These are phyloP conservation scores for Xylariales sp. DNA, from an alignment of 2,329 filamentous ascomycete species.

Conservation along the genomic window DNA sequence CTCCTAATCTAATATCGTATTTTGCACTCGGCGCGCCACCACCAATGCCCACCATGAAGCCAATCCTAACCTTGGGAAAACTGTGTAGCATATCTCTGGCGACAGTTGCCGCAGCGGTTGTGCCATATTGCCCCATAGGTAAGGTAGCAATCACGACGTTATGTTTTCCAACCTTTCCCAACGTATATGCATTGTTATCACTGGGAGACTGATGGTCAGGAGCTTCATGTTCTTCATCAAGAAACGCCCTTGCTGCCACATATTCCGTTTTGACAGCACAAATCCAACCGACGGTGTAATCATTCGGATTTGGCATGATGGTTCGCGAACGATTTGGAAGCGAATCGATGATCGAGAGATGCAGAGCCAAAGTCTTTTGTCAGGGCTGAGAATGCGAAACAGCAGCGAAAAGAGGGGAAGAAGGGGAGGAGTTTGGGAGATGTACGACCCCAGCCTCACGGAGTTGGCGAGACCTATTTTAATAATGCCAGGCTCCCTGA, in stretches of 20 bases:
- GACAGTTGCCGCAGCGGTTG: constrained; percentile 17
- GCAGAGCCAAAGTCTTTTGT: too few relatives aligned
- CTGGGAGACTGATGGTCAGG: not conserved
- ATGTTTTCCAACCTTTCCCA: constrained; percentile 26
- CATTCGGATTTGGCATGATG: too few relatives aligned
- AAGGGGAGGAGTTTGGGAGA: too few relatives aligned
- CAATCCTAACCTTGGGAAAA: constrained; percentile 21
- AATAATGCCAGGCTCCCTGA: too few relatives aligned
- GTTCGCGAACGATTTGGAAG: too few relatives aligned
- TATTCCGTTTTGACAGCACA: not conserved
- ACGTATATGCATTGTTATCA: constrained; percentile 24
- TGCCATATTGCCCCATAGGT: constrained; percentile 21
- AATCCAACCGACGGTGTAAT: not conserved
- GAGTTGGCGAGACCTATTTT: too few relatives aligned
- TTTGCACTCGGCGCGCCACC: constrained; percentile 24
- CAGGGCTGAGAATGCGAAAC: too few relatives aligned
- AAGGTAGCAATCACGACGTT: constrained; percentile 29
- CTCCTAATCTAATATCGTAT: constrained; percentile 26
- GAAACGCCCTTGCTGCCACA: not conserved
- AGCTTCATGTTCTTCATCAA: not conserved
- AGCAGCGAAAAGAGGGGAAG: too few relatives aligned
- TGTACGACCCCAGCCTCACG: too few relatives aligned
- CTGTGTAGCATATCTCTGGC: constrained; percentile 20
- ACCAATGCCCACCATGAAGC: constrained; percentile 28
- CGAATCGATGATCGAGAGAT: too few relatives aligned